phyloP scores from a whole-genome alignment of 768 basidiomycete species.

The Psilocybe cubensis region DNA sequence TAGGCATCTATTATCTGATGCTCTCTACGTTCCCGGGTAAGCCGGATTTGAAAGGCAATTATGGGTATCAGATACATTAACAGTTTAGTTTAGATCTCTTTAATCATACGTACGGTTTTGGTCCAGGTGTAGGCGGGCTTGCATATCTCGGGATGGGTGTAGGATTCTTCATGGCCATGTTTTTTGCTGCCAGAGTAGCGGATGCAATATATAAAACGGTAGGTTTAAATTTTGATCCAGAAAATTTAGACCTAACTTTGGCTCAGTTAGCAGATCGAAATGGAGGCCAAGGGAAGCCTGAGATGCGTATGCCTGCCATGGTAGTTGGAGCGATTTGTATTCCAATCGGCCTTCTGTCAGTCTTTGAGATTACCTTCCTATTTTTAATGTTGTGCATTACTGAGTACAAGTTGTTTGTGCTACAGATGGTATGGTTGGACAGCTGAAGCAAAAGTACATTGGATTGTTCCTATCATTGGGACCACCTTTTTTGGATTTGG shows the following conservation, averaged over 20 bases:
- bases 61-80: background rate
- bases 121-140: slow-evolving; percentile 55
- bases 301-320: slow-evolving; percentile 75
- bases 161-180: slow-evolving; percentile 53
- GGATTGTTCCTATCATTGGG: slow-evolving; percentile 79
- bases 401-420: background rate
- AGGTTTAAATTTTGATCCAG: background rate
- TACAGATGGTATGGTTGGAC: slow-evolving; percentile 86
- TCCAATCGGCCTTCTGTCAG: slow-evolving; percentile 73
- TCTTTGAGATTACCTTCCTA: background rate
- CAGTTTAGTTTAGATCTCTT: slow-evolving; percentile 45
- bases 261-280: slow-evolving; percentile 52
- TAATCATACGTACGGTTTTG: slow-evolving; percentile 51
- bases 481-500: slow-evolving; percentile 61
- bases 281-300: slow-evolving; percentile 69
- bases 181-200: slow-evolving; percentile 51
- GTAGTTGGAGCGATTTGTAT: slow-evolving; percentile 71
- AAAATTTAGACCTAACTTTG: background rate
- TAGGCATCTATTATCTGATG: slow-evolving; percentile 75
- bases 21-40: slow-evolving; percentile 68
- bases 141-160: slow-evolving; percentile 57
- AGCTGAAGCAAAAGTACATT: slow-evolving; percentile 63
- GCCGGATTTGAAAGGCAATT: slow-evolving; percentile 12
- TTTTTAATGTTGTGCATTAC: too few species aligned
- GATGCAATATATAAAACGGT: slow-evolving; percentile 54